Percentiles rank a stretch among this genome's conserved stretches.
phyloP scores from a whole-genome alignment of 169 alveolate genomes.

The Theileria sp. region DNA sequence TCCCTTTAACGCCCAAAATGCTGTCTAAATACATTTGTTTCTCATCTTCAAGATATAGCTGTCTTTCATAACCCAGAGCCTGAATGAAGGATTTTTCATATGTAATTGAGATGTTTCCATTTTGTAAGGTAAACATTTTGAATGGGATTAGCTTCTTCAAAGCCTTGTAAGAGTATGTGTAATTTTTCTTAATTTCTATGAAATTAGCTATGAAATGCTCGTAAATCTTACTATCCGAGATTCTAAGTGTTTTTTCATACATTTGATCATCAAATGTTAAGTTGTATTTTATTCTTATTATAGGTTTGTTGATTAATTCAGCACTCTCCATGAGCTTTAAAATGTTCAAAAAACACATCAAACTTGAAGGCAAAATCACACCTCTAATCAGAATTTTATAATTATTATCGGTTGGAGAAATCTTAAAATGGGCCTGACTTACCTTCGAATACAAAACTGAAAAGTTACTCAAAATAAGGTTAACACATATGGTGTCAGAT shows the following conservation, averaged over 20 bases:
- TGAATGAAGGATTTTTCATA: neutral
- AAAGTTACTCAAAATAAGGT: constrained; percentile 42
- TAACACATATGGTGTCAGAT: constrained; percentile 16
- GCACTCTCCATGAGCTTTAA: constrained; percentile 22
- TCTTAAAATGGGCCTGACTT: constrained; percentile 32
- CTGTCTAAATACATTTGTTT: neutral
- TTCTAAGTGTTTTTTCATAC: constrained; percentile 37
- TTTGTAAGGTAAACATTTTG: constrained; percentile 22
- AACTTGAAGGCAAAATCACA: constrained; percentile 45
- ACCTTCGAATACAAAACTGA: constrained; percentile 53
- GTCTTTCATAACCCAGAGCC: neutral
- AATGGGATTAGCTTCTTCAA: constrained; percentile 57
- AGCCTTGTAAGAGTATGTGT: constrained; percentile 18
- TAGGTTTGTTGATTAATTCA: constrained; percentile 8
- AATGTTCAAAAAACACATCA: constrained; percentile 26
- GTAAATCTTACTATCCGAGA: constrained; percentile 51
- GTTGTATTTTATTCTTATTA: constrained; percentile 30
- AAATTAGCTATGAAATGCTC: constrained; percentile 39
- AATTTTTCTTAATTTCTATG: constrained; percentile 3
- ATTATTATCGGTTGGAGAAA: neutral
- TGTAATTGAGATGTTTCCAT: constrained; percentile 37
- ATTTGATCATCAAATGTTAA: constrained; percentile 40
- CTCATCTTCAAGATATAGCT: neutral
- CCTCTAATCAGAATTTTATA: constrained; percentile 29
- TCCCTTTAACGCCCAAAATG: neutral